Percentiles rank a stretch among this genome's conserved stretches.
These are phyloP conservation scores for Inga laurina DNA, from an alignment of 306 rosid genomes.

Conservation along the genomic window DNA sequence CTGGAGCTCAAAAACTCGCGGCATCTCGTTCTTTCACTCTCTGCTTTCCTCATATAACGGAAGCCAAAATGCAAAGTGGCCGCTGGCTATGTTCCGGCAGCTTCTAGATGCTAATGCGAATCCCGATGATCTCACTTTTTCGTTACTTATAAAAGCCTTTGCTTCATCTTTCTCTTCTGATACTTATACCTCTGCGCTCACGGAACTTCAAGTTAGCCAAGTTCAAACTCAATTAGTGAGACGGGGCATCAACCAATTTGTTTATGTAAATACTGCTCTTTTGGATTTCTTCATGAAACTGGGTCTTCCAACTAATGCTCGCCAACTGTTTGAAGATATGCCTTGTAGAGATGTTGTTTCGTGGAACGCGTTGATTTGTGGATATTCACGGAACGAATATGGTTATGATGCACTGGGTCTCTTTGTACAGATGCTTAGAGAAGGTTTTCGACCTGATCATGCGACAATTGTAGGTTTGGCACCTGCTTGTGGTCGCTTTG, in stretches of 20 bases:
- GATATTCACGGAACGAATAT: slow-evolving; percentile 43
- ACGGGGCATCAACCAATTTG: slow-evolving; percentile 36
- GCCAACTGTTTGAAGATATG: slow-evolving; percentile 62
- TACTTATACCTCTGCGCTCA: neutral
- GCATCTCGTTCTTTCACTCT: slow-evolving; percentile 41
- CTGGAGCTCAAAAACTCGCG: slow-evolving; percentile 32
- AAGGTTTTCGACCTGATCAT: slow-evolving; percentile 45
- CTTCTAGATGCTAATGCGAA: slow-evolving; percentile 27
- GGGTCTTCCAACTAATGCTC: slow-evolving; percentile 54
- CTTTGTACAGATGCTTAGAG: slow-evolving; percentile 49
- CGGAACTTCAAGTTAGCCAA: slow-evolving; percentile 41
- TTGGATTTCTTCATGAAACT: slow-evolving; percentile 55
- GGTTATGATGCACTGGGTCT: slow-evolving; percentile 34
- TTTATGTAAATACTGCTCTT: slow-evolving; percentile 64
- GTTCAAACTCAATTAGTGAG: slow-evolving; percentile 45
- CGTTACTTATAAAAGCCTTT: slow-evolving; percentile 52
- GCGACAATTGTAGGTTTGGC: slow-evolving; percentile 51
- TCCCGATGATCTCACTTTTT: slow-evolving; percentile 46
- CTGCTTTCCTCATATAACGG: slow-evolving; percentile 33
- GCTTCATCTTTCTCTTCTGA: slow-evolving; percentile 29
- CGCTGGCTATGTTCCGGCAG: slow-evolving; percentile 37
- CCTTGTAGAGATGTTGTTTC: slow-evolving; percentile 59
- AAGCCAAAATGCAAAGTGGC: slow-evolving; percentile 5
- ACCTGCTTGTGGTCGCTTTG: slow-evolving; percentile 50
- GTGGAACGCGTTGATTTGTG: slow-evolving; percentile 84